Conservation (phyloP, 768 basidiomycete species). For the Mycena belliarum region DNA sequence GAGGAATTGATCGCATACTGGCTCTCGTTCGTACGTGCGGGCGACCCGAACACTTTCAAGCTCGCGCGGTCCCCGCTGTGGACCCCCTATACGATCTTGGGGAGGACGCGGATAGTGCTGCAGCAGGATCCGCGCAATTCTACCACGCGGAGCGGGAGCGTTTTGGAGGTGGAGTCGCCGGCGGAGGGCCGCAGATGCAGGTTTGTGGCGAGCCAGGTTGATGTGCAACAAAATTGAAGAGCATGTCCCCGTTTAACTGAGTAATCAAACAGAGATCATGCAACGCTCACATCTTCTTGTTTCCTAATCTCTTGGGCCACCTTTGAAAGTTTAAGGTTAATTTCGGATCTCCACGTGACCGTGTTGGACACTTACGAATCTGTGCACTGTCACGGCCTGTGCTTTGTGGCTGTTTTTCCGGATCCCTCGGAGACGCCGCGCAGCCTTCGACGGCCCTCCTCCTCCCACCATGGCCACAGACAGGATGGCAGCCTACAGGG, state of each 20-base stretch:
- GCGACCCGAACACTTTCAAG: constrained; percentile 57
- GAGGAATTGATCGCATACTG: constrained; percentile 65
- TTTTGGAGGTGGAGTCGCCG: constrained; percentile 39
- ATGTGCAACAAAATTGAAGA: too few relatives aligned
- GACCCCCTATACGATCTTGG: constrained; percentile 36
- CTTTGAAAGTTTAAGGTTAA: too few relatives aligned
- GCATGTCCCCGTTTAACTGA: too few relatives aligned
- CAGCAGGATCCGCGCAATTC: constrained; percentile 36
- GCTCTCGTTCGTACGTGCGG: constrained; percentile 62
- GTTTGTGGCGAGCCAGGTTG: constrained; percentile 36
- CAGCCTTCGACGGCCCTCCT: neutral
- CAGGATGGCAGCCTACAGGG: constrained; percentile 40
- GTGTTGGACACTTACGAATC: too few relatives aligned
- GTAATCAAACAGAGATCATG: too few relatives aligned
- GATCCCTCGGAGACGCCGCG: neutral
- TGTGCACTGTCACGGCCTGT: neutral
- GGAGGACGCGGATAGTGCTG: constrained; percentile 44
- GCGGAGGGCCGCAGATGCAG: constrained; percentile 39
- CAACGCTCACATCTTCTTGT: too few relatives aligned
- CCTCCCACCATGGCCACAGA: constrained; percentile 35
- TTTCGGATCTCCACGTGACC: too few relatives aligned
- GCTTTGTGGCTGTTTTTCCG: neutral
- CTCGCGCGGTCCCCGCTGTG: constrained; percentile 53
- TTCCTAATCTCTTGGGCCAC: too few relatives aligned
- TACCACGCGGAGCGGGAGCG: constrained; percentile 40